Conservation (phyloP, 176 grass and related monocot genomes). For the Areca catechu region DNA sequence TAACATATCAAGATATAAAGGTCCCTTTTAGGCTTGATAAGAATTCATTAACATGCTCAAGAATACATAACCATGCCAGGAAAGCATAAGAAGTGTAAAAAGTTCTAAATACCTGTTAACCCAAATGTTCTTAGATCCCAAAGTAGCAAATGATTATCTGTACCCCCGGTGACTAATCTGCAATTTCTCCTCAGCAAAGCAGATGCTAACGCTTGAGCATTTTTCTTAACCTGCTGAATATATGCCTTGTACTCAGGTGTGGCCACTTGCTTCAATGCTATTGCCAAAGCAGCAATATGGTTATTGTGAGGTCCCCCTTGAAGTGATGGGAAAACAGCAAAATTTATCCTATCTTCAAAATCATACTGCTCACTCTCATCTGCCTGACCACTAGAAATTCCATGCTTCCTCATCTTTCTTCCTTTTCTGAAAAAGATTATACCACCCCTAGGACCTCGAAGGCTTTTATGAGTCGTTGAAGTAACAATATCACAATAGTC, state of each 20-base stretch:
- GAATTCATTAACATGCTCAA: too few relatives aligned
- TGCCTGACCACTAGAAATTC: conserved; percentile 3
- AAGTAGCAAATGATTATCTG: conserved; percentile 66
- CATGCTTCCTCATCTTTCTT: conserved; percentile 18
- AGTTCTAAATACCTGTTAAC: conserved; percentile 39
- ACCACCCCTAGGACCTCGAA: conserved; percentile 6
- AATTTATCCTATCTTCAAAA: conserved; percentile 12
- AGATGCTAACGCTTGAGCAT: conserved; percentile 36
- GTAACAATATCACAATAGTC: conserved; percentile 11
- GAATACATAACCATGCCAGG: too few relatives aligned
- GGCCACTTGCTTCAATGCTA: conserved; percentile 2
- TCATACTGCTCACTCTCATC: conserved; percentile 15
- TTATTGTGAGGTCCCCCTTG: conserved; percentile 13
- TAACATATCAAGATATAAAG: too few relatives aligned
- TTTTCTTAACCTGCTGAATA: conserved; percentile 6
- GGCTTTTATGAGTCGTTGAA: conserved; percentile 1
- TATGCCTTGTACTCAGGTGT: conserved; percentile 2
- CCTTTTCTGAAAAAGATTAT: conserved; percentile 13
- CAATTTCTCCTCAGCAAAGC: conserved; percentile 58
- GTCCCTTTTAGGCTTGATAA: too few relatives aligned
- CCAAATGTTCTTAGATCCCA: conserved; percentile 75
- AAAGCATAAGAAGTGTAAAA: too few relatives aligned
- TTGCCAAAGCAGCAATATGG: conserved; percentile 9
- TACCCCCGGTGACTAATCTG: conserved; percentile 56
- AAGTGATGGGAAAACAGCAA: conserved; percentile 12